Evolutionary conservation across 192 early-diverging fungal genomes (phyloP).

Genomic region (Backusella sp.): DNA sequence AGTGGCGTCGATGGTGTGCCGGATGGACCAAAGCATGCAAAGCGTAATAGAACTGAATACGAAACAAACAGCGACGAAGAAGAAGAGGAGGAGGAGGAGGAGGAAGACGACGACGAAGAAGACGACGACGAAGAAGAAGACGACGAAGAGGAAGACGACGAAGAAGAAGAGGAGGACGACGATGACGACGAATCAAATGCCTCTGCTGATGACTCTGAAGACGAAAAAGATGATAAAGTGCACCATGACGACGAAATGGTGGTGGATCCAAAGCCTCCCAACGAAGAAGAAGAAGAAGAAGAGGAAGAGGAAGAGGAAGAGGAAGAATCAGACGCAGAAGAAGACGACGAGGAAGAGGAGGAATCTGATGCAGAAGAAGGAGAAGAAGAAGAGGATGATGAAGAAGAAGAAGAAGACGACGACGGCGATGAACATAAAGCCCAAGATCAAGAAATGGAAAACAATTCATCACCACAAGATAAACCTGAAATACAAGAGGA

Average conservation of each 20-base stretch:
- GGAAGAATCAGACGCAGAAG: slow-evolving; percentile 21
- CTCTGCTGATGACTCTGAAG: neutral
- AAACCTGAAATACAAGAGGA: slow-evolving; percentile 18
- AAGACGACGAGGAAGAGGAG: slow-evolving; percentile 9
- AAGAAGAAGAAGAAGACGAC: slow-evolving; percentile 16
- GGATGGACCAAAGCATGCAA: slow-evolving; percentile 7
- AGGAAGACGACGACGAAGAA: neutral
- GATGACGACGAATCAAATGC: neutral
- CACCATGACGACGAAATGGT: neutral
- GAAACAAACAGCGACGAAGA: slow-evolving; percentile 22
- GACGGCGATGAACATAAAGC: neutral
- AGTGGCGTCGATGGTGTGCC: neutral
- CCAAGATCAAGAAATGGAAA: neutral
- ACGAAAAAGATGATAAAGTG: neutral
- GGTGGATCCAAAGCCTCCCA: slow-evolving; percentile 18
- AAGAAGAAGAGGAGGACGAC: neutral
- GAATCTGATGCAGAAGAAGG: slow-evolving; percentile 24
- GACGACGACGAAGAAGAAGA: slow-evolving; percentile 32
- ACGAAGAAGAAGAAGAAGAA: slow-evolving; percentile 34
- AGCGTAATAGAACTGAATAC: slow-evolving; percentile 19
- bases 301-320: slow-evolving; percentile 27
- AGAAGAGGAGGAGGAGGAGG: neutral
- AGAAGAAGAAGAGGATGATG: slow-evolving; percentile 7
- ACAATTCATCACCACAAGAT: neutral
- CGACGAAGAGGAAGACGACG: neutral